Percentiles rank a stretch among this genome's conserved stretches.
These are phyloP conservation scores for Luvunga scandens DNA, from an alignment of 345 rosid species.

Conservation along the genomic window DNA sequence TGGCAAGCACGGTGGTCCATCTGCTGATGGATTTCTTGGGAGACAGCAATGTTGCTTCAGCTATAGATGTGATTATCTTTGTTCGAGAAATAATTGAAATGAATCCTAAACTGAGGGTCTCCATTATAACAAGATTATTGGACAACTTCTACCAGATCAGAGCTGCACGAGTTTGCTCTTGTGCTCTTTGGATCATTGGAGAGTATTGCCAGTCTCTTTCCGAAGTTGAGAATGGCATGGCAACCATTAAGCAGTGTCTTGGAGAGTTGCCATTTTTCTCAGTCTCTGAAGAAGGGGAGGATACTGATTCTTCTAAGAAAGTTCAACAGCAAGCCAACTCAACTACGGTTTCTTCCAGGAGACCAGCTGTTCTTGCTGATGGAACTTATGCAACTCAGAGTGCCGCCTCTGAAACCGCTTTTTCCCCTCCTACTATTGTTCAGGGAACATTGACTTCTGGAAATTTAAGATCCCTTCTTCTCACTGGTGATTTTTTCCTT, in stretches of 20 bases:
- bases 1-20: conserved; percentile 93
- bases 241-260: conserved; percentile 81
- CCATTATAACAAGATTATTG: conserved; percentile 79
- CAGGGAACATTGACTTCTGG: conserved; percentile 74
- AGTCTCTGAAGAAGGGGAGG: conserved; percentile 66
- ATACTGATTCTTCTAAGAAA: conserved; percentile 56
- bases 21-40: conserved; percentile 90
- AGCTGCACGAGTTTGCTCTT: conserved; percentile 80
- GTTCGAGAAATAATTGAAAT: conserved; percentile 88
- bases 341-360: conserved; percentile 64
- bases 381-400: conserved; percentile 92
- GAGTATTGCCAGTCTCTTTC: conserved; percentile 87
- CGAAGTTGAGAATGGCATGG: conserved; percentile 80
- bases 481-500: conserved; percentile 94
- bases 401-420: conserved; percentile 90
- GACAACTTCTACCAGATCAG: conserved; percentile 90
- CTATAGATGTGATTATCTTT: conserved; percentile 72
- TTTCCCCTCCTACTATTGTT: conserved; percentile 71
- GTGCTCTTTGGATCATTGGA: conserved; percentile 93
- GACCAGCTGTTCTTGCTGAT: conserved; percentile 87
- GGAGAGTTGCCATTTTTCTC: conserved; percentile 85
- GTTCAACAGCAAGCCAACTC: conserved; percentile 54
- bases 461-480: conserved; percentile 85
- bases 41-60: conserved; percentile 86
- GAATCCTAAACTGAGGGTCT: conserved; percentile 77